Evolutionary conservation across 371 early-diverging fungal species (phyloP), one percentile per base, ranked within the genome.

Genomic region (Mucor indicus): DNA sequence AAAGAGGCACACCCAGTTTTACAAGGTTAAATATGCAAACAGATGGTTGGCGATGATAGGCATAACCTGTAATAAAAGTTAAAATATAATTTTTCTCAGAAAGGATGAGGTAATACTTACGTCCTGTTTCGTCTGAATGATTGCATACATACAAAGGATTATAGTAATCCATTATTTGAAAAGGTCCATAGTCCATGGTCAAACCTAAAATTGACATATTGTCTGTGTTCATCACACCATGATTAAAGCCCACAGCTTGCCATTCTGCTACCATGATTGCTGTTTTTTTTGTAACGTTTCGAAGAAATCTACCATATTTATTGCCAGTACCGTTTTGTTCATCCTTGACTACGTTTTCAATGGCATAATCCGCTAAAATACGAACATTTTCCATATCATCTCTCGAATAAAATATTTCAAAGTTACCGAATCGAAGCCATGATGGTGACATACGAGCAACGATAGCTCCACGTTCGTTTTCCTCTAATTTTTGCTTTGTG

Each of bases 131-230:
- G 42, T 89, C 95, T 2, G 90, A 87, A 47, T 84, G 80, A 58
- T 93, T 94, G 55, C 89, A 87, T 10, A 84, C 74, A 55, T 84
- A 84, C 13, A 44, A 55, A 1, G 95, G 91, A 31, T 93, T 86
- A 59, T 91, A 94, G 16, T 69, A 77, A 58, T 93, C 92, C 54
- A 95, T 55, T 53, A 94, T 90, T 37, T 84, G 90, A 54, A 66
- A 93, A 4, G 96, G 94, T 0, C 96, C 96, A 56, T 89, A 93
- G 56, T 96, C 93, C 31, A 93, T 70, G 2, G 96, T 93, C 8
- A 92, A 36, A 36, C 77, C 84, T 23, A 91, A 54, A 1, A 92
- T 67, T 2, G 91, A 91, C 90, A 93, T 90, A 48, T 93, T 93
- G 56, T 93, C 92, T 1, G 93, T 93, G 59, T 92, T 93, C 84